Evolutionary conservation across 1,284 basidiomycete species (phyloP).

Genomic region (Moesziomyces globuligerus): DNA sequence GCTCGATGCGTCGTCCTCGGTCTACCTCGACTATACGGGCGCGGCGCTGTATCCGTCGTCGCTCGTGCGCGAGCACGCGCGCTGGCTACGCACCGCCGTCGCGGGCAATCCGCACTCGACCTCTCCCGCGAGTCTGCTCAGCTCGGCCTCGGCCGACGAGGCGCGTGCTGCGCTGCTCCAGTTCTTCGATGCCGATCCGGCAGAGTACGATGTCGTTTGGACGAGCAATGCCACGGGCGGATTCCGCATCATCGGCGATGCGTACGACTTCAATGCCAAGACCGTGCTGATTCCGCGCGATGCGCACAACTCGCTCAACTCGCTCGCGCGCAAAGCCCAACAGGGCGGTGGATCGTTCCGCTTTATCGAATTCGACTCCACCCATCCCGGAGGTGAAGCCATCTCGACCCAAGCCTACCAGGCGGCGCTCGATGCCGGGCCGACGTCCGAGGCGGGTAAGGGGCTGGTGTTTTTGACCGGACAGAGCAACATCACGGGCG

Average conservation of each 20-base stretch:
- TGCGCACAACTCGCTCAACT: constrained; percentile 36
- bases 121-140: constrained; percentile 9
- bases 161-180: constrained; percentile 11
- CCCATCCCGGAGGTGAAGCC: background rate
- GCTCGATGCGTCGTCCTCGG: background rate
- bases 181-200: constrained; percentile 26
- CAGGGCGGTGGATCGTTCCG: constrained; percentile 3
- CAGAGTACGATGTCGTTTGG: constrained; percentile 33
- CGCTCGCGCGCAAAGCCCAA: constrained; percentile 5
- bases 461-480: constrained; percentile 33
- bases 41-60: constrained; percentile 5
- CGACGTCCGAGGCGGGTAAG: background rate
- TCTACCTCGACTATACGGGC: constrained; percentile 41
- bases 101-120: constrained; percentile 34
- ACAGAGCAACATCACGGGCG: constrained; percentile 32
- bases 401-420: constrained; percentile 7
- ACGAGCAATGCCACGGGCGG: constrained; percentile 25
- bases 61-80: background rate
- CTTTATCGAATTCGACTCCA: constrained; percentile 27
- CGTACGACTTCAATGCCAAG: constrained; percentile 11
- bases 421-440: background rate
- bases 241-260: constrained; percentile 22
- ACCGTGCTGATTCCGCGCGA: constrained; percentile 23
- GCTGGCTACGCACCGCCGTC: constrained; percentile 2
- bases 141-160: background rate